These are phyloP conservation scores for Oldenlandia corymbosa DNA, from an alignment of 257 asterid species.

Conservation along the genomic window DNA sequence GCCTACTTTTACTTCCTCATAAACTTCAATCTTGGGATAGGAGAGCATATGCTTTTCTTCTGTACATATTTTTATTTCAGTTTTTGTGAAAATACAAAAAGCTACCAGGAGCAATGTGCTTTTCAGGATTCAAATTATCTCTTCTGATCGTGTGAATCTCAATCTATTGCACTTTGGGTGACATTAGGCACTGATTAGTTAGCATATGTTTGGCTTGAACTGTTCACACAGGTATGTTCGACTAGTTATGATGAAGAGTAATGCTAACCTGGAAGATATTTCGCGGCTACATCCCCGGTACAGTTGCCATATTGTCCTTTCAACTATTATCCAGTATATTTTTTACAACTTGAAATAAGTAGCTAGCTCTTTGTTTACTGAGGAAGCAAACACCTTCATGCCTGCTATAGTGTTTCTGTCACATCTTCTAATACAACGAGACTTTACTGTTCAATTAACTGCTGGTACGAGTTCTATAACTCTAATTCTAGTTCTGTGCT, in stretches of 20 bases:
- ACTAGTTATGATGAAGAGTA: slow-evolving; percentile 70
- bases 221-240: slow-evolving; percentile 70
- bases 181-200: neutral
- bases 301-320: slow-evolving; percentile 8
- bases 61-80: neutral
- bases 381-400: too few species aligned
- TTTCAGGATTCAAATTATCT: neutral
- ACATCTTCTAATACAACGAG: neutral
- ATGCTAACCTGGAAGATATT: slow-evolving; percentile 43
- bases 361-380: too few species aligned
- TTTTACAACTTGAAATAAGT: too few species aligned
- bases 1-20: neutral
- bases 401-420: too few species aligned
- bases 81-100: neutral
- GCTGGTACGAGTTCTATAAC: neutral
- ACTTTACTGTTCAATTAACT: neutral
- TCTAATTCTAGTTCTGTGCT: neutral
- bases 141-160: neutral
- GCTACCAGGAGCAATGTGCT: too few species aligned
- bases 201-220: neutral
- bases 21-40: neutral
- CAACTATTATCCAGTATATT: slow-evolving; percentile 5
- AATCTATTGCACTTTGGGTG: neutral
- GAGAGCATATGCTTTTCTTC: neutral
- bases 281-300: slow-evolving; percentile 81